phyloP scores from a whole-genome alignment of 1,139 yeast species.

The Suhomyces maxii region DNA sequence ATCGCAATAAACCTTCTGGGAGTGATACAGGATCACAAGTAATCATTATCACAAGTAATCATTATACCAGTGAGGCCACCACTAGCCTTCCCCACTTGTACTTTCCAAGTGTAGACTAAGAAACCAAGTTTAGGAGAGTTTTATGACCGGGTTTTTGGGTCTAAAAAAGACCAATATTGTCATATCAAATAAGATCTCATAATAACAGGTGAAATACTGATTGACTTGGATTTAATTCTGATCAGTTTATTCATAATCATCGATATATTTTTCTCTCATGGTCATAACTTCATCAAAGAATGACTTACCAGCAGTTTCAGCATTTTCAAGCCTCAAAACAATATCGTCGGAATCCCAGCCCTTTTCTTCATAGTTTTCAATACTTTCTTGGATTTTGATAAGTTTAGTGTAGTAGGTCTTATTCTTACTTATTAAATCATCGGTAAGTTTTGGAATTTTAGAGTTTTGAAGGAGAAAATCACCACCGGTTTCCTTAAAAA shows the following conservation, averaged over 20 bases:
- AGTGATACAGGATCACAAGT: too few relatives aligned
- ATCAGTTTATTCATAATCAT: constrained; percentile 26
- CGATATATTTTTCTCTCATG: constrained; percentile 29
- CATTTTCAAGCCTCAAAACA: constrained; percentile 30
- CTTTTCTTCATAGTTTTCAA: constrained; percentile 35
- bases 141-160: too few relatives aligned
- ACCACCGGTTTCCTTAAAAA: constrained; percentile 36
- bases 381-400: constrained; percentile 23
- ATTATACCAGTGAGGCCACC: too few relatives aligned
- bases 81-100: too few relatives aligned
- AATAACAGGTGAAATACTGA: too few relatives aligned
- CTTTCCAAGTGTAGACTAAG: too few relatives aligned
- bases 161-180: too few relatives aligned
- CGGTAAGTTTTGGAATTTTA: constrained; percentile 42
- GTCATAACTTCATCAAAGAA: constrained; percentile 27
- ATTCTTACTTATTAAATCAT: constrained; percentile 25
- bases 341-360: constrained; percentile 46
- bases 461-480: constrained; percentile 42
- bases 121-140: too few relatives aligned
- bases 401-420: constrained; percentile 24
- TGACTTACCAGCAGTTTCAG: constrained; percentile 14
- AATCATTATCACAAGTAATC: too few relatives aligned
- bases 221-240: background rate
- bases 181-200: too few relatives aligned
- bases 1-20: too few relatives aligned